Conservation (phyloP, 2,329 filamentous ascomycete species). For the Aspergillus alliaceus region DNA sequence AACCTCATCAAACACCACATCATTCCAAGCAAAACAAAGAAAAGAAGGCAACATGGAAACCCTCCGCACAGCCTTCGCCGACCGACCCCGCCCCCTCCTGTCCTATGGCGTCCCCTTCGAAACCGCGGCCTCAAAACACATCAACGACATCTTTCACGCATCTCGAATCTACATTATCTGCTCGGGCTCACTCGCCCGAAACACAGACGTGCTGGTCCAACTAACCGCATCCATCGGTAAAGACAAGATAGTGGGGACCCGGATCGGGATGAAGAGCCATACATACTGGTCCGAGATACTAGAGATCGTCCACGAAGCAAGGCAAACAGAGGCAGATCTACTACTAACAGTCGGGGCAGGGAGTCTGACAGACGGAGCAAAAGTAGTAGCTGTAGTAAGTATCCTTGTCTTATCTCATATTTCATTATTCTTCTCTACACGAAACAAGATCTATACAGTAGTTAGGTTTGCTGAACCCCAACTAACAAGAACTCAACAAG, state of each 20-base stretch:
- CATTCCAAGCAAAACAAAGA: not conserved
- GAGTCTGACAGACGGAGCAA: constrained; percentile 57
- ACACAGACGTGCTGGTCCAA: constrained; percentile 47
- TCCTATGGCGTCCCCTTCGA: constrained; percentile 51
- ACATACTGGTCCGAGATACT: constrained; percentile 56
- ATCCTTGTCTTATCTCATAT: not conserved
- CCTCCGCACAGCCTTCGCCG: constrained; percentile 38
- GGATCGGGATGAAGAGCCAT: constrained; percentile 55
- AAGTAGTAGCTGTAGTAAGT: constrained; percentile 50
- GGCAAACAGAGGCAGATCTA: constrained; percentile 44
- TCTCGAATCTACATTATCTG: constrained; percentile 53
- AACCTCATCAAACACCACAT: not conserved
- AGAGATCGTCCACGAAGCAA: constrained; percentile 46
- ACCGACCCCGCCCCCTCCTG: constrained; percentile 41
- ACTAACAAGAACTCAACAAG: constrained; percentile 19
- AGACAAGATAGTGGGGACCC: constrained; percentile 42
- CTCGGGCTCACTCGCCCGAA: constrained; percentile 50
- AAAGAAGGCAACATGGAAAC: constrained; percentile 28
- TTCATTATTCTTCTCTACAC: not conserved
- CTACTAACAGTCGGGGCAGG: constrained; percentile 57
- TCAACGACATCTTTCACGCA: constrained; percentile 45
- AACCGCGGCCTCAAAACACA: constrained; percentile 47
- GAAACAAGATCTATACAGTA: no score
- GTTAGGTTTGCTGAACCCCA: no score
- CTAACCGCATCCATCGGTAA: constrained; percentile 44